Evolutionary conservation across 495 filamentous ascomycete genomes (phyloP).

Genomic region (Podospora sp.): DNA sequence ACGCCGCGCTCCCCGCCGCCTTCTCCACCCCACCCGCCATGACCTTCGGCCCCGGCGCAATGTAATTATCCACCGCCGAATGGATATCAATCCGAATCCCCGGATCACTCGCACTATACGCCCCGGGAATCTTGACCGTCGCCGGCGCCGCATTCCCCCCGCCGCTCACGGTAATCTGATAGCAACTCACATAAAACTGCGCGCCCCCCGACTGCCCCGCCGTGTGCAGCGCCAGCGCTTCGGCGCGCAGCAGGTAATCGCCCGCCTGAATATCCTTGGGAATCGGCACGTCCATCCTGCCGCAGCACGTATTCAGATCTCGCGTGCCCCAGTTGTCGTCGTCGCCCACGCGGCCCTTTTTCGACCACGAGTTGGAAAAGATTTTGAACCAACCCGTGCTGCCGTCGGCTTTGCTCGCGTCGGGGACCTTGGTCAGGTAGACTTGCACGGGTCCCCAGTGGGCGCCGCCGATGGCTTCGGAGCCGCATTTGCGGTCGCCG

Average conservation of each 20-base stretch:
- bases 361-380: conserved; percentile 51
- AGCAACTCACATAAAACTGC: conserved; percentile 57
- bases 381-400: conserved; percentile 54
- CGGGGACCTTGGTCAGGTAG: conserved; percentile 56
- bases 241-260: conserved; percentile 56
- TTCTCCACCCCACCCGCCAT: conserved; percentile 42
- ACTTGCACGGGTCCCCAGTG: conserved; percentile 54
- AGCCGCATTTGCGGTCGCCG: conserved; percentile 44
- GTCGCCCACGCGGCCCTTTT: conserved; percentile 42
- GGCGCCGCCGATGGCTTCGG: conserved; percentile 53
- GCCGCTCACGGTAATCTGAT: conserved; percentile 47
- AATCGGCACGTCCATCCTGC: conserved; percentile 52
- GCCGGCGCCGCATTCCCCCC: conserved; percentile 38
- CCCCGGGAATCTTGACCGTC: conserved; percentile 50
- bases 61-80: conserved; percentile 38
- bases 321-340: conserved; percentile 56
- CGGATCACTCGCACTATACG: conserved; percentile 49
- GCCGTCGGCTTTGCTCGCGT: conserved; percentile 50
- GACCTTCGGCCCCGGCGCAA: conserved; percentile 45
- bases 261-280: conserved; percentile 50
- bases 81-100: conserved; percentile 57
- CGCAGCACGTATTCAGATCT: conserved; percentile 55
- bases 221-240: conserved; percentile 54
- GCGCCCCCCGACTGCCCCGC: conserved; percentile 41
- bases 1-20: conserved; percentile 35